Evolutionary conservation across 306 rosid species (phyloP), one percentile per base, ranked within the genome.

Genomic region (Prunus kanzakura): DNA sequence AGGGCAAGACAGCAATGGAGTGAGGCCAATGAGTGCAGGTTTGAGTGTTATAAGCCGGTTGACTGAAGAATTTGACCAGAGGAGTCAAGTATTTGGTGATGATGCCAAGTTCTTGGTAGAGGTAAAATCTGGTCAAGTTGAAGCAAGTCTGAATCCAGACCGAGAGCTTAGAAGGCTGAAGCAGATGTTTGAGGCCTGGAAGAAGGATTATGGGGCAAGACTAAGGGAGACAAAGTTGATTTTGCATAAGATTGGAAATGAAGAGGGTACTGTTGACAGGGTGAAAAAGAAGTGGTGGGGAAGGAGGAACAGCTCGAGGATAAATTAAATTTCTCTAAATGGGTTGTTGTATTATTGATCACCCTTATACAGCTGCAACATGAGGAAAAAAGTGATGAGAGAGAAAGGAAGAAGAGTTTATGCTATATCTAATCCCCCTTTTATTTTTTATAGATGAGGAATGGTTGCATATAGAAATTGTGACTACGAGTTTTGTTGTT

Each of bases 61-160:
- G 84, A 93, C 98, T 2, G 99, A 95, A 78, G 99, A 95, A 76
- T 95, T 95, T 18, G 99, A 95, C 83, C 99, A 92, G 84, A 83
- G 99, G 88, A 91, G 98, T 86, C 99, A 92, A 82, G 99, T 95
- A 5, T 95, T 95, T 71, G 97, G 97, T 4, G 99, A 95, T 23
- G 99, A 95, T 78, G 97, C 99, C n/a, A 95, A 95, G 86, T 95
- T 95, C 92, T 87, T 95, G 88, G 99, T 95, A 74, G 99, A 95
- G 89, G 99, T 95, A 64, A 95, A 95, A 84, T 92, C 99, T 32
- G 99, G 99, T 79, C 96, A 95, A 74, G 92, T 91, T 6, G 99
- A 95, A 74, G 99, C 99, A 30, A 92, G 90, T 82, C 82, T 95
- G 78, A 84, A 91, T 79, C 99, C 99, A 50, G 99, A 95, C 83